phyloP scores from a whole-genome alignment of 495 filamentous ascomycete genomes.

The Lepidopterella palustris region DNA sequence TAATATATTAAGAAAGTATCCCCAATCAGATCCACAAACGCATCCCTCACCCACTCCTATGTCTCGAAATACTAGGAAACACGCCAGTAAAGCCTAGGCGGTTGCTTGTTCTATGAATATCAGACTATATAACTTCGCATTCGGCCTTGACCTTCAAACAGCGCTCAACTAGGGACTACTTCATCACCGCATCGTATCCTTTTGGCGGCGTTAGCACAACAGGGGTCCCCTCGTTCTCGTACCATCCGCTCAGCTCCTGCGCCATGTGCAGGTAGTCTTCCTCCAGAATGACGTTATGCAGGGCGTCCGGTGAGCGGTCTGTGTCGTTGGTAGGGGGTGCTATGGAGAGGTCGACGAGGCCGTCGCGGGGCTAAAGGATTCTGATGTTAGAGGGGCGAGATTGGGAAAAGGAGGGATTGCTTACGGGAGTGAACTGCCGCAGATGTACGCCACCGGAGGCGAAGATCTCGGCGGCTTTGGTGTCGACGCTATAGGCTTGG shows the following conservation, averaged over 20 bases:
- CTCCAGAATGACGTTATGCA: background rate
- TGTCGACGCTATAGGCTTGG: slow-evolving; percentile 90
- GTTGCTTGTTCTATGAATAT: too few species aligned
- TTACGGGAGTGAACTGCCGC: slow-evolving; percentile 23
- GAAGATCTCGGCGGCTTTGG: slow-evolving; percentile 31
- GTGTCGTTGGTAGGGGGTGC: background rate
- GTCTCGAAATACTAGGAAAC: too few species aligned
- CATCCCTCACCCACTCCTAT: too few species aligned
- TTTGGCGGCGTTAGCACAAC: background rate
- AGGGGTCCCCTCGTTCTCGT: background rate
- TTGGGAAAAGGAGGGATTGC: background rate
- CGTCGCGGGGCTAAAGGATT: slow-evolving; percentile 10
- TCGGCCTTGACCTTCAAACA: too few species aligned
- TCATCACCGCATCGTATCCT: background rate
- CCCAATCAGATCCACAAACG: too few species aligned
- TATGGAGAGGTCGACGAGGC: slow-evolving; percentile 22
- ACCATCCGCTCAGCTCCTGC: background rate
- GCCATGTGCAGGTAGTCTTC: slow-evolving; percentile 3
- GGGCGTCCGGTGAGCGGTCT: background rate
- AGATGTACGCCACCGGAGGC: slow-evolving; percentile 22
- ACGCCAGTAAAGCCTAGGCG: too few species aligned
- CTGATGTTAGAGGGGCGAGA: background rate
- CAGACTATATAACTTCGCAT: too few species aligned
- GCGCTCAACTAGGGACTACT: too few species aligned
- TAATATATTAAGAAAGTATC: too few species aligned